Evolutionary conservation across 305 asterid species (phyloP).

Genomic region (Rubia peregrina): DNA sequence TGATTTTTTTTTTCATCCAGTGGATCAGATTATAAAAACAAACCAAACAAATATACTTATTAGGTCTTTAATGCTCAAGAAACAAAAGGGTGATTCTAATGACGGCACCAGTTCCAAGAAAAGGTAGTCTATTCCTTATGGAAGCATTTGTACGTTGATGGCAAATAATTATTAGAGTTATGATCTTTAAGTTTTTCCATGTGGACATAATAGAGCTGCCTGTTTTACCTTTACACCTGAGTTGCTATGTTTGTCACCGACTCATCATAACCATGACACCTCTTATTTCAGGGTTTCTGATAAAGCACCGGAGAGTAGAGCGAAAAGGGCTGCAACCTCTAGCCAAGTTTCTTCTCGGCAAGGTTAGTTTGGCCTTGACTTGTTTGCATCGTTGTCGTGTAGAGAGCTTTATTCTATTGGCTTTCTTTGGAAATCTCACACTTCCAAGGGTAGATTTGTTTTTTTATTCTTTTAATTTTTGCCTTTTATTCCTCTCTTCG

Average conservation of each 20-base stretch:
- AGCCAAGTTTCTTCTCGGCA: conserved; percentile 41
- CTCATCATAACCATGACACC: conserved; percentile 17
- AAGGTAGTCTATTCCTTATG: conserved; percentile 36
- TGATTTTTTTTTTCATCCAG: conserved; percentile 28
- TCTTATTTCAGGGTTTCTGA: conserved; percentile 55
- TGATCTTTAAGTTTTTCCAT: not conserved
- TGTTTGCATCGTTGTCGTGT: not conserved
- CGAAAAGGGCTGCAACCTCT: conserved; percentile 50
- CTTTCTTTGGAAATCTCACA: not conserved
- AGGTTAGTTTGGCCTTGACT: conserved; percentile 32
- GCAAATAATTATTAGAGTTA: not conserved
- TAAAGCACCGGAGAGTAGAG: conserved; percentile 53
- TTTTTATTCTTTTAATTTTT: too few species aligned
- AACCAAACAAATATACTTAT: conserved; percentile 75
- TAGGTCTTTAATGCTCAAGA: conserved; percentile 71
- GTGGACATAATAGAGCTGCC: not conserved
- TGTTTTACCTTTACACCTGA: not conserved
- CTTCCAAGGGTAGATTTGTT: too few species aligned
- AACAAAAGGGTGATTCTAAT: conserved; percentile 51
- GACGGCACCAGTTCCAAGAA: conserved; percentile 60
- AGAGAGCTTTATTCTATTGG: not conserved
- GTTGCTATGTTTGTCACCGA: conserved; percentile 6
- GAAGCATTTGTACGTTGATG: conserved; percentile 10
- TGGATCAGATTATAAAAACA: conserved; percentile 68
- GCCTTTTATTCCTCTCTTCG: not conserved